Evolutionary conservation across 2,329 filamentous ascomycete genomes (phyloP).

Genomic region (Zopfia rhizophila): DNA sequence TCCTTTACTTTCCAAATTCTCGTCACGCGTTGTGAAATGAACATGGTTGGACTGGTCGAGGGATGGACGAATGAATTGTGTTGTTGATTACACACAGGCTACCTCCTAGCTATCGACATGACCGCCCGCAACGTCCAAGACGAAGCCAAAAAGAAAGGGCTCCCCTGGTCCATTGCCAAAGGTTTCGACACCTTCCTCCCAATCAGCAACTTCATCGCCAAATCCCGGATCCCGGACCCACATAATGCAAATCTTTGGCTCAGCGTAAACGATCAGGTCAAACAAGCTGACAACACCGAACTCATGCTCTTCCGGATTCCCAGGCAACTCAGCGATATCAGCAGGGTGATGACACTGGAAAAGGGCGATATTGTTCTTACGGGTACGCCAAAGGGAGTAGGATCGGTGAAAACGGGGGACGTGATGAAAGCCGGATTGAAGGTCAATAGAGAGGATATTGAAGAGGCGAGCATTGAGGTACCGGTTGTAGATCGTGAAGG

Average conservation of each 20-base stretch:
- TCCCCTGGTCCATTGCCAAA: conserved; percentile 96
- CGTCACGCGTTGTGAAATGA: too few relatives aligned
- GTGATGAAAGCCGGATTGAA: conserved; percentile 85
- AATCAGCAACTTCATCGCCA: conserved; percentile 82
- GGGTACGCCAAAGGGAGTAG: conserved; percentile 97
- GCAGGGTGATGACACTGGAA: conserved; percentile 92
- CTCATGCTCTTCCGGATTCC: conserved; percentile 95
- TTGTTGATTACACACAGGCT: conserved; percentile 63
- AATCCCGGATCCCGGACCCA: conserved; percentile 82
- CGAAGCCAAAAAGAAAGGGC: conserved; percentile 95
- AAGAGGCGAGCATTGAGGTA: conserved; percentile 87
- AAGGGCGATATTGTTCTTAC: conserved; percentile 93
- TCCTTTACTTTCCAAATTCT: neutral
- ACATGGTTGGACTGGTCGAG: neutral
- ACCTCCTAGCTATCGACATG: conserved; percentile 95
- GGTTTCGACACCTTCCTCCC: conserved; percentile 98
- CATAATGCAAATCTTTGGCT: conserved; percentile 90
- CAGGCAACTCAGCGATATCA: conserved; percentile 88
- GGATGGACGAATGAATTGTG: conserved; percentile 3
- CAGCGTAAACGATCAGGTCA: conserved; percentile 79
- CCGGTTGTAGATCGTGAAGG: conserved; percentile 81
- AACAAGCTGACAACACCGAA: conserved; percentile 88
- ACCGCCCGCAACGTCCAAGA: conserved; percentile 95
- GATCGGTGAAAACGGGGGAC: conserved; percentile 84
- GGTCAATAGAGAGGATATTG: conserved; percentile 82